phyloP scores from a whole-genome alignment of 2,329 filamentous ascomycete species.

The Amesomyces nigricolor region DNA sequence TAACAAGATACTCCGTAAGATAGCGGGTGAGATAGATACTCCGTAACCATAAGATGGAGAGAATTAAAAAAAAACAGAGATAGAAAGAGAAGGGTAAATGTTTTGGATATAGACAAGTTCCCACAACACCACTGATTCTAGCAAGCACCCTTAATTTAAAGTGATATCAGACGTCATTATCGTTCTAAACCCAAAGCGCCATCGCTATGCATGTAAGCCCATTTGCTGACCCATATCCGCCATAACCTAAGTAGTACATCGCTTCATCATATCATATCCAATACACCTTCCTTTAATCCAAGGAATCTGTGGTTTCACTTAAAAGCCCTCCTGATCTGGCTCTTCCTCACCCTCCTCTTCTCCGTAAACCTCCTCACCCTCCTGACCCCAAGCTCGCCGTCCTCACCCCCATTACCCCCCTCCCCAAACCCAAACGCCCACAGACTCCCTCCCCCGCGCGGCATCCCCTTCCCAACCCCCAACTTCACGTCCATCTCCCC shows the following conservation, averaged over 20 bases:
- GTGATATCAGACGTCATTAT: slow-evolving; percentile 14
- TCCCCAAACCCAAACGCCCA: slow-evolving; percentile 47
- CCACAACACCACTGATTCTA: too few relatives aligned
- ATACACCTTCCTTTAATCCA: slow-evolving; percentile 1
- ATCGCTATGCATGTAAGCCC: slow-evolving; percentile 10
- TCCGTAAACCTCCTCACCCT: slow-evolving; percentile 43
- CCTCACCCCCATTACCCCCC: slow-evolving; percentile 25
- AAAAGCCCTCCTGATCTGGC: slow-evolving; percentile 25
- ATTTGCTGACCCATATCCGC: neutral
- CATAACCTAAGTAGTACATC: neutral
- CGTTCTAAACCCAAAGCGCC: slow-evolving; percentile 6
- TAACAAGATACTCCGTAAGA: too few relatives aligned
- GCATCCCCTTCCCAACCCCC: slow-evolving; percentile 43
- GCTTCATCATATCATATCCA: slow-evolving; percentile 9
- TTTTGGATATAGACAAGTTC: too few relatives aligned
- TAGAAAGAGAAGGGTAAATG: too few relatives aligned
- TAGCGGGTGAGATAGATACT: too few relatives aligned
- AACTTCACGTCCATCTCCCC: slow-evolving; percentile 64
- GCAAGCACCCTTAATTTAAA: too few relatives aligned
- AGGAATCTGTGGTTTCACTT: slow-evolving; percentile 4
- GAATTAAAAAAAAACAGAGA: too few relatives aligned
- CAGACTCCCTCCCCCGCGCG: slow-evolving; percentile 41
- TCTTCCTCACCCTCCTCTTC: slow-evolving; percentile 31
- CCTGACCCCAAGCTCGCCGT: slow-evolving; percentile 40
- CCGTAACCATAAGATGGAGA: too few relatives aligned